These are phyloP conservation scores for Wickerhamiella vanderwaltii DNA, from an alignment of 805 yeast species.

Conservation along the genomic window DNA sequence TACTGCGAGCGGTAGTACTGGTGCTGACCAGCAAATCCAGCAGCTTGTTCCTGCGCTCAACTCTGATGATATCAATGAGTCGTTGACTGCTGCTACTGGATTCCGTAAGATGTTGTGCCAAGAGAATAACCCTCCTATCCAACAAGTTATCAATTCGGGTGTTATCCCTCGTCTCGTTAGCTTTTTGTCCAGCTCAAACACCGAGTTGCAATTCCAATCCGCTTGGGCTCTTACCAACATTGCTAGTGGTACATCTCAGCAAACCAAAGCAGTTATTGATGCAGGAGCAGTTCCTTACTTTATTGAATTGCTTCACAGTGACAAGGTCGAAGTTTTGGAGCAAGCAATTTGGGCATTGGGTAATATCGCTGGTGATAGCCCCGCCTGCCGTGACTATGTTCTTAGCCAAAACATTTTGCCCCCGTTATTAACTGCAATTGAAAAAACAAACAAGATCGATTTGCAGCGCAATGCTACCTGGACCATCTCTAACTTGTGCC, in stretches of 20 bases:
- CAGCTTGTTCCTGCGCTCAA: conserved; percentile 70
- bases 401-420: conserved; percentile 75
- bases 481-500: conserved; percentile 92
- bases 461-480: conserved; percentile 93
- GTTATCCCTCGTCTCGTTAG: conserved; percentile 85
- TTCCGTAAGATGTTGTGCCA: conserved; percentile 88
- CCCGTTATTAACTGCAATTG: conserved; percentile 70
- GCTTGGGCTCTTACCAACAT: conserved; percentile 99
- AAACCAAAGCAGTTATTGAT: conserved; percentile 82
- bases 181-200: conserved; percentile 62
- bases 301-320: conserved; percentile 67
- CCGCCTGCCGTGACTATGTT: conserved; percentile 81
- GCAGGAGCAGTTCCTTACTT: conserved; percentile 90
- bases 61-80: conserved; percentile 63
- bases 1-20: conserved; percentile 20
- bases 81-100: conserved; percentile 78
- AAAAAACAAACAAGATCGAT: conserved; percentile 65
- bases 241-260: conserved; percentile 86
- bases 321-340: conserved; percentile 84
- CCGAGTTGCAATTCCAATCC: conserved; percentile 87
- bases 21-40: conserved; percentile 51
- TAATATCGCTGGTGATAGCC: conserved; percentile 96
- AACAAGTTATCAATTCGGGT: conserved; percentile 81
- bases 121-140: conserved; percentile 94
- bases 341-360: conserved; percentile 99